Percentiles rank a stretch among this genome's conserved stretches.
Conservation (phyloP, 495 filamentous ascomycete species). For the Endocarpon pusillum region DNA sequence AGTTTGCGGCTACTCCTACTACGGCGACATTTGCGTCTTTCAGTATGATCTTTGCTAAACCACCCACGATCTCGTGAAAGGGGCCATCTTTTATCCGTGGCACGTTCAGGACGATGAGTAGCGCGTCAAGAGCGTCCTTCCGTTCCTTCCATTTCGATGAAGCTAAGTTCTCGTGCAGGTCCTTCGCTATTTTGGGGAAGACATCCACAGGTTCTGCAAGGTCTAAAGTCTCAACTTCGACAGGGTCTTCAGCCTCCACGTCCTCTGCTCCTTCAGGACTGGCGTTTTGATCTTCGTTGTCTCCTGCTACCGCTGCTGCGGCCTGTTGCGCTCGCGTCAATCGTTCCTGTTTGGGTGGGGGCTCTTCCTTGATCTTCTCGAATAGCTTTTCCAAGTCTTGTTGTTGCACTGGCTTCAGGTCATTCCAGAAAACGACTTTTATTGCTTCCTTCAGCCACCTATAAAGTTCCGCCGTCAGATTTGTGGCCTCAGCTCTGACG, state of each 20-base stretch:
- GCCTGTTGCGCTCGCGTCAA: conserved; percentile 82
- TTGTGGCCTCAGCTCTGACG: conserved; percentile 85
- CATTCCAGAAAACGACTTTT: conserved; percentile 94
- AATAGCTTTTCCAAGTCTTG: conserved; percentile 87
- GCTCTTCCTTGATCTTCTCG: conserved; percentile 78
- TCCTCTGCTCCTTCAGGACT: conserved; percentile 27
- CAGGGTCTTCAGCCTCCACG: conserved; percentile 54
- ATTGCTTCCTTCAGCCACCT: conserved; percentile 95
- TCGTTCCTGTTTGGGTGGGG: conserved; percentile 74
- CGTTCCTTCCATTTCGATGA: conserved; percentile 98
- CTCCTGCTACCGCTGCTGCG: conserved; percentile 47
- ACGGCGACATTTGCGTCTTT: conserved; percentile 97
- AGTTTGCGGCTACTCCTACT: conserved; percentile 84
- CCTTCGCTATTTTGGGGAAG: conserved; percentile 60
- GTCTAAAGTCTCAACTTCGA: conserved; percentile 67
- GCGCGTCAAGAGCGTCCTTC: conserved; percentile 80
- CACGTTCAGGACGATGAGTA: conserved; percentile 61
- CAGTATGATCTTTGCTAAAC: conserved; percentile 86
- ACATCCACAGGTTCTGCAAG: conserved; percentile 84
- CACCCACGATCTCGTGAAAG: conserved; percentile 66
- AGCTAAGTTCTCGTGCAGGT: conserved; percentile 63
- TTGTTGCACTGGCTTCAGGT: conserved; percentile 91
- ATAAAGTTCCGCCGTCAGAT: conserved; percentile 85
- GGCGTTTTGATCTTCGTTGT: conserved; percentile 20
- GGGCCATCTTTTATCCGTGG: conserved; percentile 84